Evolutionary conservation across 2,329 filamentous ascomycete species (phyloP).

Genomic region (Penicillium vulpinum): DNA sequence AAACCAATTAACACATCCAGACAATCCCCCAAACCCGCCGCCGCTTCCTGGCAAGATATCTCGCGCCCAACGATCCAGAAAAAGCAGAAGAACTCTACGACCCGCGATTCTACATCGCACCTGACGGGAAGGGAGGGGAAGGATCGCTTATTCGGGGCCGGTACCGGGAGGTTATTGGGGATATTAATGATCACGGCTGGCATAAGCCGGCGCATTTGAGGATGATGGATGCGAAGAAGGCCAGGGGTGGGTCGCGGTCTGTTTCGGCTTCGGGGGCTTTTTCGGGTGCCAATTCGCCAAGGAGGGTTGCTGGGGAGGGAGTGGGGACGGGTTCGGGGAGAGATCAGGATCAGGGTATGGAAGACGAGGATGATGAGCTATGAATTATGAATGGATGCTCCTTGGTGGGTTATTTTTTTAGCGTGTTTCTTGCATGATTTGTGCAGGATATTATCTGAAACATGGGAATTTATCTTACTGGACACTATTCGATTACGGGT

Average conservation of each 20-base stretch:
- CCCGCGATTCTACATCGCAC: slow-evolving; percentile 29
- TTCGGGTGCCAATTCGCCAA: background rate
- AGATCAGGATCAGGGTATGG: background rate
- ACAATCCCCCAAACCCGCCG: slow-evolving; percentile 42
- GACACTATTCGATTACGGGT: background rate
- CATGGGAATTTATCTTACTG: background rate
- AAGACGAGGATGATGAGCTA: slow-evolving; percentile 1
- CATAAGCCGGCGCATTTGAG: slow-evolving; percentile 16
- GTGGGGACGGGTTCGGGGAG: background rate
- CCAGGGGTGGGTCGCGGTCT: slow-evolving; percentile 1
- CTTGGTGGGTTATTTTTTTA: background rate
- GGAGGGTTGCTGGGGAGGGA: slow-evolving; percentile 4
- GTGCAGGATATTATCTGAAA: background rate
- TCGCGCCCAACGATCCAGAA: slow-evolving; percentile 30
- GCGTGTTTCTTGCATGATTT: background rate
- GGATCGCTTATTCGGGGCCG: slow-evolving; percentile 16
- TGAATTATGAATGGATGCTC: background rate
- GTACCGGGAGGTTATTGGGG: slow-evolving; percentile 17
- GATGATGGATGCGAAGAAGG: slow-evolving; percentile 2
- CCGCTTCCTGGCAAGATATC: slow-evolving; percentile 37
- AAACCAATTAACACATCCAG: slow-evolving; percentile 19
- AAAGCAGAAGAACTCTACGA: slow-evolving; percentile 31
- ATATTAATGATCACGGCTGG: slow-evolving; percentile 15
- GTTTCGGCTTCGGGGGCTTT: background rate
- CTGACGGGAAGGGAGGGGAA: slow-evolving; percentile 13